Percentiles rank a stretch among this genome's conserved stretches.
Conservation (phyloP, 495 filamentous ascomycete genomes). For the Mytilinidion resinicola region DNA sequence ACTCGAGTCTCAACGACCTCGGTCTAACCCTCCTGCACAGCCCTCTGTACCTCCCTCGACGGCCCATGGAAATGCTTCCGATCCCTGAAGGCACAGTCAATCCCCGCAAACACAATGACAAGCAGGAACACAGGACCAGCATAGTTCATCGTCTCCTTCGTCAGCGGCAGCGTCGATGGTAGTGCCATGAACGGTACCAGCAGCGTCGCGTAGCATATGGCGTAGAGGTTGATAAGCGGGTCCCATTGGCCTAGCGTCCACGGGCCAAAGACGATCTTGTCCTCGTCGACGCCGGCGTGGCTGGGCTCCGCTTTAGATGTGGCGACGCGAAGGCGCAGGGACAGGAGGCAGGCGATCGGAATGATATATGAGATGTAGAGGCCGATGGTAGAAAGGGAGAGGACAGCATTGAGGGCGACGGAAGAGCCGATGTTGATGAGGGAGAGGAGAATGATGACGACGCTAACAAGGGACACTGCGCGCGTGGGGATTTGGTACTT, state of each 20-base stretch:
- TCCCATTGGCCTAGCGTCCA: slow-evolving; percentile 3
- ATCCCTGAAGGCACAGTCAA: neutral
- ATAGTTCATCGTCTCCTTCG: slow-evolving; percentile 44
- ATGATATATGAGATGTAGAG: slow-evolving; percentile 29
- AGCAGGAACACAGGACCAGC: slow-evolving; percentile 54
- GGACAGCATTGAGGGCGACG: slow-evolving; percentile 30
- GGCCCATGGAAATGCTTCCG: slow-evolving; percentile 1
- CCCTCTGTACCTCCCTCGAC: neutral
- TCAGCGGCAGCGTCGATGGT: slow-evolving; percentile 35
- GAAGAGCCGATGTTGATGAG: slow-evolving; percentile 28
- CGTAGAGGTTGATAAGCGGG: slow-evolving; percentile 1
- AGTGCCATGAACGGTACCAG: slow-evolving; percentile 17
- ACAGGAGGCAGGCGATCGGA: slow-evolving; percentile 43
- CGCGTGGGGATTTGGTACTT: slow-evolving; percentile 37
- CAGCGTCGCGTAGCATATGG: neutral
- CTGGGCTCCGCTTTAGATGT: neutral
- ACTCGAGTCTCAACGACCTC: no score
- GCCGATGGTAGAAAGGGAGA: slow-evolving; percentile 23
- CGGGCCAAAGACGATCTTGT: slow-evolving; percentile 1
- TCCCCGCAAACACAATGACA: neutral
- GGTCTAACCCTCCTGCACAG: no score
- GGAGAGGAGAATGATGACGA: slow-evolving; percentile 37
- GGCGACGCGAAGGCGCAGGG: slow-evolving; percentile 38
- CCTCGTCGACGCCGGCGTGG: neutral
- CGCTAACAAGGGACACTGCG: slow-evolving; percentile 38